Base-by-base conservation (phyloP, 306 rosid genomes). In the Delonix regia region DNA sequence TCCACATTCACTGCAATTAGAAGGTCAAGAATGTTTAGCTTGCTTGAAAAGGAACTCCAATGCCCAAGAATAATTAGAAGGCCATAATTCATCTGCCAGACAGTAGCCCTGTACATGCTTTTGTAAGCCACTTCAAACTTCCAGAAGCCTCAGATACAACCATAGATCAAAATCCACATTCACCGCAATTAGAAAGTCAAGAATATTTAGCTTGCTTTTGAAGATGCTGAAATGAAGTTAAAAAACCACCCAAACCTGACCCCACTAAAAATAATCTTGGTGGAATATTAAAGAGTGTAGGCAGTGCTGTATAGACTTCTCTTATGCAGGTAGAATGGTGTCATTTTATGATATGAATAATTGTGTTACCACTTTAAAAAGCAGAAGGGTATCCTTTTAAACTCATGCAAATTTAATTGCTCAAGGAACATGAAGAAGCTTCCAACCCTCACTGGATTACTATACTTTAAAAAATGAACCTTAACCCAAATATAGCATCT, bases 11-110 rank as follows among this genome's bases (percentile, higher is more conserved):
- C 68, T 74, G 83, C 74, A 79, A 66, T 39, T 56, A 69, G 65
- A 82, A 84, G 69, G 56, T 76, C 77, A 63, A 63, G 55, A 84
- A 36, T 57, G 47, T 63, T 77, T 77, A 76, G 78, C 68, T 48
- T 38, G 48, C 83, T 38, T 19, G 67, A 71, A 60, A 81, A 71
- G 36, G 77, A 22, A 41, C 10, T 15, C 6, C 30, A 47, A 65
- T 25, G 68, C 39, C 81, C 33, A 38, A 72, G 36, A 42, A 16
- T n/a, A n/a, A n/a, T n/a, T n/a, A n/a, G n/a, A n/a, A n/a, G n/a
- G n/a, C 48, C 44, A 49, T 61, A 52, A 39, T 18, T 38, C 5
- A 30, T 36, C 39, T 13, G 60, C 56, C 67, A 55, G 39, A 49
- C 48, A 21, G 28, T 45, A 73, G 45, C 69, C 53, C 60, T 18